Base-by-base conservation (phyloP, 2,329 filamentous ascomycete genomes). In the Venturia effusa region DNA sequence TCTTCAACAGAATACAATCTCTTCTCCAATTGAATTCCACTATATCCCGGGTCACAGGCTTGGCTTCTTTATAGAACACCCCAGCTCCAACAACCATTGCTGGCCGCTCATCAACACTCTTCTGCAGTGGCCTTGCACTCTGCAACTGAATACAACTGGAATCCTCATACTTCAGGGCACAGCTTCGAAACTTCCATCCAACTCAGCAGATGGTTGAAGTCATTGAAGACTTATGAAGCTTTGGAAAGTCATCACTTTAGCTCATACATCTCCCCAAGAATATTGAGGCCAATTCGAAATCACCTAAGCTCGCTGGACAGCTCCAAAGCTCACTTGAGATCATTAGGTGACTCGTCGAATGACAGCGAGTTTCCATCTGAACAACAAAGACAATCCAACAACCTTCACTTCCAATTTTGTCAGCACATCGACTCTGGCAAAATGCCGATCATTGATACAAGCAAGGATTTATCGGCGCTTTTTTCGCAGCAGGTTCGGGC, bases 401-500 rank as follows among this genome's bases (percentile, higher is more conserved):
- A 24, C n/a, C n/a, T 2, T 8, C 22, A 11, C 22, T 57, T 30
- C 1, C 1, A 51, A 15, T 10, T n/a, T 6, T 37, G 3, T 19
- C 27, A 57, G 11, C 17, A 32, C 51, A 34, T 19, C 22, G 15
- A n/a, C 51, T 11, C 11, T 17, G 27, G 51, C 51, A 34, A 57
- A 64, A 89, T 88, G 86, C 72, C 85, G 54, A 73, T 88, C 70
- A 82, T 93, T 70, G 88, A 92, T 74, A 86, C 79, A 66, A 82
- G 76, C 67, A 89, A 88, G 74, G 88, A 92, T 75, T 78, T 92
- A 65, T 84, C 87, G 60, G 84, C 87, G 37, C 83, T 92, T 67
- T 91, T 92, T 73, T 76, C 78, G 67, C 76, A 84, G 68, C 89
- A 93, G 78, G 89, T 84, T 63, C 78, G 81, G 67, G 80, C 81